A percentile compares a stretch with the other conserved stretches of the same genome.
phyloP scores from a whole-genome alignment of 2,329 filamentous ascomycete genomes.

The Fusarium pseudocircinatum region DNA sequence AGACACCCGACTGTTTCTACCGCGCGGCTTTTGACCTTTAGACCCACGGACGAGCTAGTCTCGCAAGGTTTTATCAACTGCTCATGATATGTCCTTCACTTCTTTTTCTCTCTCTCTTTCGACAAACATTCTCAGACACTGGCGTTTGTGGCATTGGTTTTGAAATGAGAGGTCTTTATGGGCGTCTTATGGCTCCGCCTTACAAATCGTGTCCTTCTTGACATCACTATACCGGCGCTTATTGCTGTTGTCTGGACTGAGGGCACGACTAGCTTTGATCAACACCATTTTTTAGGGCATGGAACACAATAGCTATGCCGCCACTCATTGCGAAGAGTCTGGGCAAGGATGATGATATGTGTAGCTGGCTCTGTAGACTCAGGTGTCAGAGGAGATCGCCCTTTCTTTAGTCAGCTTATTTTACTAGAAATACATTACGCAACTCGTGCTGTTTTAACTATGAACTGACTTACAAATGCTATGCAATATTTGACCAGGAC shows the following conservation, averaged over 20 bases:
- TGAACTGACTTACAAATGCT: neutral
- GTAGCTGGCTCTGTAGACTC: slow-evolving; percentile 40
- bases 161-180: slow-evolving; percentile 25
- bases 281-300: neutral
- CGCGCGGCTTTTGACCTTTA: slow-evolving; percentile 17
- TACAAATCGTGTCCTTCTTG: slow-evolving; percentile 14
- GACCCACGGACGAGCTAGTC: slow-evolving; percentile 18
- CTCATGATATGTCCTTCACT: slow-evolving; percentile 25
- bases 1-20: slow-evolving; percentile 21
- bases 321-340: neutral
- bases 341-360: slow-evolving; percentile 27
- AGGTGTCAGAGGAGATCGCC: slow-evolving; percentile 37
- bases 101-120: slow-evolving; percentile 11
- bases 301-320: neutral
- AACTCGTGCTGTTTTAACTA: slow-evolving; percentile 11
- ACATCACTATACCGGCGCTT: slow-evolving; percentile 4
- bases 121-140: slow-evolving; percentile 28
- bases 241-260: slow-evolving; percentile 11
- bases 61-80: slow-evolving; percentile 22
- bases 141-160: slow-evolving; percentile 36
- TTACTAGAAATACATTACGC: slow-evolving; percentile 32
- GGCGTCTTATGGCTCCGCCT: slow-evolving; percentile 14
- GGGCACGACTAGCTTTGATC: slow-evolving; percentile 3
- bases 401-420: slow-evolving; percentile 39
- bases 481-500: neutral